Evolutionary conservation across 805 yeast species (phyloP), one percentile per base, ranked within the genome.

Genomic region (Metschnikowia colocasiae): DNA sequence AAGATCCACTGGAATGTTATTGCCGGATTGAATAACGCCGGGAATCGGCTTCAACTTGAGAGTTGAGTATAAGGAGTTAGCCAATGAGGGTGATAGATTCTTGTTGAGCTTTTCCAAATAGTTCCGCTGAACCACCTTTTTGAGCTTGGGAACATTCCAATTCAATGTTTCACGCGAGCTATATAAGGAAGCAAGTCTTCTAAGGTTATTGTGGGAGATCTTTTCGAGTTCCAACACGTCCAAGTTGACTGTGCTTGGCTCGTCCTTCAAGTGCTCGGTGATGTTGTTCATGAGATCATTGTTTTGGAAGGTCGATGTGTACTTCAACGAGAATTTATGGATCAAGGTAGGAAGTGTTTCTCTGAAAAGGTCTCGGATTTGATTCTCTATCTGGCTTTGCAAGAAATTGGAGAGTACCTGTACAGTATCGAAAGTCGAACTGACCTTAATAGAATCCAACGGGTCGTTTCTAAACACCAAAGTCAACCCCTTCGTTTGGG

Each of bases 391-490:
- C 61, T 88, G 94, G 39, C 79, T 78, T 60, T 89, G 96, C 51
- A 89, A 66, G 55, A 87, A 86, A 49, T 81, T 78, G n/a, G 95
- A 94, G 56, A 89, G 79, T 1, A 90, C 90, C 43, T 85, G 85
- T 37, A 89, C 85, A 34, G 82, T 80, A 66, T 89, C 95, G 64
- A 89, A 89, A n/a, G 95, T 84, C 4, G 95, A 86, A 52, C 83
- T 80, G 12, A 89, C 95, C 56, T 81, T 82, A 52, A 89, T 88
- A 18, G 83, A 78, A 55, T 88, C 95, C 47, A 89, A 72, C 0
- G 96, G 96, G 64, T 89, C 96, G 64, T 89, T 89, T 56, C 91
- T 78, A 68, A 89, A 89, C 26, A 89, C 96, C 34, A 89, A 69
- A 0, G 96, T 89, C 47, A 89, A 74, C 1, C 96, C 96, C 59